Evolutionary conservation across 768 basidiomycete genomes (phyloP).

Genomic region (Cyathus striatus): DNA sequence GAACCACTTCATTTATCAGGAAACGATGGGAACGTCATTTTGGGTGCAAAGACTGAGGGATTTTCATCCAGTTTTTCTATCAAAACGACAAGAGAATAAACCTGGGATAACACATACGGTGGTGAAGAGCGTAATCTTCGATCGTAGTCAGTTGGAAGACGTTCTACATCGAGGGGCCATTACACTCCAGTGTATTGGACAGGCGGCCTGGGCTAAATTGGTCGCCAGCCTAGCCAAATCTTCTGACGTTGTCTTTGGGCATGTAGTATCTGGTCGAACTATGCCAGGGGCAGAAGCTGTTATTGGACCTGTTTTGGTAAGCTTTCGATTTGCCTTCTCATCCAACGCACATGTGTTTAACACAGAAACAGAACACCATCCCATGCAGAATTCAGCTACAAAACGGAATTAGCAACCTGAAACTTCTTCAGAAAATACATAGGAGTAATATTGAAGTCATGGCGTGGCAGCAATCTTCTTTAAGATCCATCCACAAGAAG

Average conservation of each 20-base stretch:
- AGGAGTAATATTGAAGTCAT: constrained; percentile 29
- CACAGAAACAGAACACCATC: constrained; percentile 39
- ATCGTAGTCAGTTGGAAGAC: constrained; percentile 8
- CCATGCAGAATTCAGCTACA: constrained; percentile 34
- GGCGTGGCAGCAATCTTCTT: constrained; percentile 41
- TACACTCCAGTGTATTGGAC: constrained; percentile 30
- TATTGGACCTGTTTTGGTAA: constrained; percentile 41
- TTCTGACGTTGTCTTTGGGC: constrained; percentile 39
- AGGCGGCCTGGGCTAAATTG: constrained; percentile 20
- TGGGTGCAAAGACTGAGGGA: constrained; percentile 25
- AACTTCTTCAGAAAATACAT: constrained; percentile 31
- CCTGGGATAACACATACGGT: constrained; percentile 3
- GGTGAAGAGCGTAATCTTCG: constrained; percentile 9
- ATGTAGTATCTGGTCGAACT: constrained; percentile 39
- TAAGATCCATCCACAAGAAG: constrained; percentile 32
- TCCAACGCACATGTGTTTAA: too few species aligned
- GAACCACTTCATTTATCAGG: constrained; percentile 29
- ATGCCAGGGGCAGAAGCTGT: constrained; percentile 35
- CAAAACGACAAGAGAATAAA: neutral
- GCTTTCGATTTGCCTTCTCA: constrained; percentile 7
- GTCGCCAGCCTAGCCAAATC: constrained; percentile 22
- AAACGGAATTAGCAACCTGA: constrained; percentile 18
- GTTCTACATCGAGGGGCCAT: constrained; percentile 16
- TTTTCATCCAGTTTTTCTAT: constrained; percentile 14
- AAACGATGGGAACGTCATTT: constrained; percentile 28